Evolutionary conservation across 1,139 yeast species (phyloP), one percentile per base, ranked within the genome.

Genomic region (Kodamaea plutei): DNA sequence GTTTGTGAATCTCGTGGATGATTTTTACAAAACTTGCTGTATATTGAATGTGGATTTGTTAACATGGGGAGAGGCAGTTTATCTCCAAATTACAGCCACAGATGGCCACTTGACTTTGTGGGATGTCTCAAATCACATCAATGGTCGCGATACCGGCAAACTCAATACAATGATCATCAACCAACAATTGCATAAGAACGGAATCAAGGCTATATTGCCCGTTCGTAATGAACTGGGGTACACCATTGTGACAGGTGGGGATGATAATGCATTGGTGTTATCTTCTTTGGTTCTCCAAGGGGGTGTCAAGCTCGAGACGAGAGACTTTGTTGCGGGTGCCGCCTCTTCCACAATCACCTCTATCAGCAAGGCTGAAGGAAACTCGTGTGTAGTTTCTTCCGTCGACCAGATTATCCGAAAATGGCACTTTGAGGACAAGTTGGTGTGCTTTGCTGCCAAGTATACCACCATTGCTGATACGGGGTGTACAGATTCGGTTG

Each of bases 391-490:
- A 7, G 76, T 76, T 1, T 69, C 78, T 0, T 73, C 88, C 1
- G 95, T 87, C 3, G 97, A 91, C 47, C 97, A 91, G 54, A 66
- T 78, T 5, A 64, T 84, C 1, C 68, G 82, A 34, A 37, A 70
- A 7, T 89, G 96, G 96, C 48, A 59, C 5, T 50, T 66, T 17
- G 44, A 45, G 1, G 54, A 52, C 0, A 45, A 38, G 2, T 49
- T 84, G 23, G 33, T 30, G 1, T 56, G 78, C 29, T 13, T 53
- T 1, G 64, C 69, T 4, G 63, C 71, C 1, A 54, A 54, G 30
- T 84, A 82, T 52, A 84, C 95, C 2, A 81, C 95, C 0, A 75
- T 88, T 21, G 95, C 96, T 0, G 98, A 91, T 50, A 84, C 96
- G 0, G 96, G 96, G 0, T 79, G 88, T 34, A 55, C 76, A 25